Evolutionary conservation across 2,329 filamentous ascomycete genomes (phyloP).

Genomic region (Apiospora rasikravindrae): DNA sequence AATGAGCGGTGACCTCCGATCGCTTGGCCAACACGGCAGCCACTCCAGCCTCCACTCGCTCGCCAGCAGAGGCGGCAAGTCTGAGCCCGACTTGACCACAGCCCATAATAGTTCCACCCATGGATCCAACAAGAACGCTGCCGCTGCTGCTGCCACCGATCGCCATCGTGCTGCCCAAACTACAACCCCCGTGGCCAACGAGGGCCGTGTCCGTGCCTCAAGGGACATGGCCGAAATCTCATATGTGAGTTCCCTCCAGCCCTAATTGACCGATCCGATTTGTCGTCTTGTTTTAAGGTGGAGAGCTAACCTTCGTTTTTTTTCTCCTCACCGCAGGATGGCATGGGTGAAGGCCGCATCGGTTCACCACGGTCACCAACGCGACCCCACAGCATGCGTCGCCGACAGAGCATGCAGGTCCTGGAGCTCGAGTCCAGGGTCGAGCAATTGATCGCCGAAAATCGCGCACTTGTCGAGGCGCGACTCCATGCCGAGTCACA

Average conservation of each 20-base stretch:
- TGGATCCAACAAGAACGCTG: background rate
- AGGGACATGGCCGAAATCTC: conserved; percentile 91
- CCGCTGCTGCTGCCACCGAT: background rate
- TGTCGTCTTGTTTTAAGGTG: background rate
- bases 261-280: conserved; percentile 27
- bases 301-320: conserved; percentile 26
- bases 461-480: conserved; percentile 77
- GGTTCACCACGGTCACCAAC: conserved; percentile 91
- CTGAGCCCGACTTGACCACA: conserved; percentile 42
- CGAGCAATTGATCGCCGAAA: conserved; percentile 85
- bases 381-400: conserved; percentile 92
- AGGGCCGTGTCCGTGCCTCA: conserved; percentile 80
- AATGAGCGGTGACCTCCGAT: conserved; percentile 78
- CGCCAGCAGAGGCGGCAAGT: conserved; percentile 23
- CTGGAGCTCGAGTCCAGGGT: conserved; percentile 88
- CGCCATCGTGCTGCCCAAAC: conserved; percentile 29
- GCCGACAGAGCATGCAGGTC: conserved; percentile 96
- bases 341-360: conserved; percentile 85
- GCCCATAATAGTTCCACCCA: conserved; percentile 47
- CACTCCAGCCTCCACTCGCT: conserved; percentile 24
- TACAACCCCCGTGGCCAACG: conserved; percentile 77
- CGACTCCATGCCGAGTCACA: conserved; percentile 71
- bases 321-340: conserved; percentile 72
- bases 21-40: conserved; percentile 60
- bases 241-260: conserved; percentile 72